Base-by-base conservation (phyloP, 2,329 filamentous ascomycete species). In the Chrysoporthe puriensis region DNA sequence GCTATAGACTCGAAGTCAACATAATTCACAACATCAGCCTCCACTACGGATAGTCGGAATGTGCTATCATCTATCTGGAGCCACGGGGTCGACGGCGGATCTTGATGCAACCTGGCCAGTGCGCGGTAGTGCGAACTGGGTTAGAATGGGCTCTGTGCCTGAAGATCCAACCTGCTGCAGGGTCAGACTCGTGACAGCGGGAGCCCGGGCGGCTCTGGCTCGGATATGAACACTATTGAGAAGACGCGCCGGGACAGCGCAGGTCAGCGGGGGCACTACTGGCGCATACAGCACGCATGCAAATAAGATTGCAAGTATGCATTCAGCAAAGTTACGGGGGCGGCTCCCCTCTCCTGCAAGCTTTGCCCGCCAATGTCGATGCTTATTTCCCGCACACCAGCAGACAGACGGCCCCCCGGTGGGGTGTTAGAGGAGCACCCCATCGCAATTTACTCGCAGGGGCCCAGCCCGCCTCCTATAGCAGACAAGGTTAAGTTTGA, bases 381-480 rank as follows among this genome's bases (percentile, higher is more conserved):
- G 50, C 71, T 64, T 48, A 62, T 68, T 46, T 65, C 57, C 67
- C 57, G 66, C 43, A 6, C 36, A 46, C 43, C 59, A 58, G 50
- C 52, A 63, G 21, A 40, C 61, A 50, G 36, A 21, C 3, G 48
- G 3, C 18, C 46, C 50, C 50, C 50, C 50, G 16, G 11, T 54
- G 21, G 50, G 26, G 21, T 13, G 50, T 32, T 54, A 21, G 57
- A 34, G 56, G 34, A 14, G 42, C 36, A 46, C 68, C 57, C 68
- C 68, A 68, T 69, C 66, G 68, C 66, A 69, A 69, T 69, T 66
- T 65, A 58, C 56, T 50, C 18, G 52, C 65, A 68, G 68, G 62
- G 63, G 65, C 58, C 40, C 48, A 57, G 34, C 40, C 58, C 57
- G 40, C 58, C 44, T 57, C 58, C 54, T 52, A 40, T 60, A 48